phyloP scores from a whole-genome alignment of 805 yeast genomes.

The Huiozyma sinensis region DNA sequence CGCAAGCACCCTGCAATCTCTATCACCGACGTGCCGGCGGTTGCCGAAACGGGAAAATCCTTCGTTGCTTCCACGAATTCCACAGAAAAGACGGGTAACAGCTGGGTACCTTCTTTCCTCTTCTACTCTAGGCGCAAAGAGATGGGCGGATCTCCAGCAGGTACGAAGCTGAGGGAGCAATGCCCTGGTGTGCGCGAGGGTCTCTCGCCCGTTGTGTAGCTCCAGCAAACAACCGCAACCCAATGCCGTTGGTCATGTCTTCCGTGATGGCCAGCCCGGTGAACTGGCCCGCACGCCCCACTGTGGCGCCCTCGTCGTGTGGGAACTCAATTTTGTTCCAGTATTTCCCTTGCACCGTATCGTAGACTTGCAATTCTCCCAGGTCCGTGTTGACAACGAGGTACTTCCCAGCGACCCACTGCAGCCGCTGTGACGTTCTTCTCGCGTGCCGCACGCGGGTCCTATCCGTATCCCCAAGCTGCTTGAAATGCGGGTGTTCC shows the following conservation, averaged over 20 bases:
- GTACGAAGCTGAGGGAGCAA: too few species aligned
- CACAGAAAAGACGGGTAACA: too few species aligned
- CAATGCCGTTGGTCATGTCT: conserved; percentile 16
- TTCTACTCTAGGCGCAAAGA: too few species aligned
- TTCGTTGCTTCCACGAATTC: too few species aligned
- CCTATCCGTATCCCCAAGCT: conserved; percentile 18
- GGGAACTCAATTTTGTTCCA: conserved; percentile 19
- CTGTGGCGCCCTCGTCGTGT: conserved; percentile 3
- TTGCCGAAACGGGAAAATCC: too few species aligned
- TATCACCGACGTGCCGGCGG: too few species aligned
- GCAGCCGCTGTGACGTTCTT: conserved; percentile 17
- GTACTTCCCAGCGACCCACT: conserved; percentile 11
- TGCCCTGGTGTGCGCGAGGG: too few species aligned
- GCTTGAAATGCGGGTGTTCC: conserved; percentile 1
- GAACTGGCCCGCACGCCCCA: conserved; percentile 6
- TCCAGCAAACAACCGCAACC: conserved; percentile 17
- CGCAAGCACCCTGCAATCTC: too few species aligned
- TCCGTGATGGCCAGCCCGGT: conserved; percentile 18
- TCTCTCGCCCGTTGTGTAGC: too few species aligned
- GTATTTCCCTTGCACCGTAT: conserved; percentile 11
- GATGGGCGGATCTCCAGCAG: too few species aligned
- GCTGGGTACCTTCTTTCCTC: too few species aligned
- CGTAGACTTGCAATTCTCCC: conserved; percentile 19
- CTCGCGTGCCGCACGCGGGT: conserved; percentile 16
- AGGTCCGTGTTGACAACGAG: conserved; percentile 19